A percentile compares a stretch with the other conserved stretches of the same genome.
Conservation (phyloP, 2,329 filamentous ascomycete species). For the Phaeosphaeria sp. region DNA sequence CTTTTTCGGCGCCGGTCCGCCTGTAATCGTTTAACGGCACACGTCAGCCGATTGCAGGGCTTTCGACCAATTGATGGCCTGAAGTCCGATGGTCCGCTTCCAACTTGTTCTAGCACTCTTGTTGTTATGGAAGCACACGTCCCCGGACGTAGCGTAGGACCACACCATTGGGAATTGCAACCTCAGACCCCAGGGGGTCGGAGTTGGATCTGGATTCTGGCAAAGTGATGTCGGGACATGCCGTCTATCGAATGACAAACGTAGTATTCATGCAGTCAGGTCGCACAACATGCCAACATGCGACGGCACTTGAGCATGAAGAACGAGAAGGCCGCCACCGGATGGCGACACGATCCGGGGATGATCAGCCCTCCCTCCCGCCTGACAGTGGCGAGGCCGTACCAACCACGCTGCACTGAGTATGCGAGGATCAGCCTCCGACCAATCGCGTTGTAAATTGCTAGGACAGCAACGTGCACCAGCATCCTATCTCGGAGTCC, state of each 20-base stretch:
- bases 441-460: background rate
- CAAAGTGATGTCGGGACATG: background rate
- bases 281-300: background rate
- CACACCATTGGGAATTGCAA: background rate
- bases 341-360: background rate
- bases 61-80: background rate
- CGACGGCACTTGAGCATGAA: background rate
- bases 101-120: background rate
- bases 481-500: background rate
- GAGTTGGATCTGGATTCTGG: background rate
- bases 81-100: background rate
- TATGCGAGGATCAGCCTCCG: background rate
- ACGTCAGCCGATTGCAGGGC: background rate
- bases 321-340: background rate
- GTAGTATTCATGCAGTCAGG: background rate
- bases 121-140: background rate
- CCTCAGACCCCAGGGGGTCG: background rate
- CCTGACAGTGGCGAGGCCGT: background rate
- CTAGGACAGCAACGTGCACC: background rate
- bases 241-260: background rate
- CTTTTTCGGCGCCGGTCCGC: background rate
- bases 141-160: background rate
- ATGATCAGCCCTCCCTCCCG: background rate
- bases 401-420: background rate
- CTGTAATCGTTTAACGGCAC: background rate